Percentiles rank a stretch among this genome's conserved stretches.
Evolutionary conservation across 371 early-diverging fungal genomes (phyloP).

Genomic region (Mortierella sp.): DNA sequence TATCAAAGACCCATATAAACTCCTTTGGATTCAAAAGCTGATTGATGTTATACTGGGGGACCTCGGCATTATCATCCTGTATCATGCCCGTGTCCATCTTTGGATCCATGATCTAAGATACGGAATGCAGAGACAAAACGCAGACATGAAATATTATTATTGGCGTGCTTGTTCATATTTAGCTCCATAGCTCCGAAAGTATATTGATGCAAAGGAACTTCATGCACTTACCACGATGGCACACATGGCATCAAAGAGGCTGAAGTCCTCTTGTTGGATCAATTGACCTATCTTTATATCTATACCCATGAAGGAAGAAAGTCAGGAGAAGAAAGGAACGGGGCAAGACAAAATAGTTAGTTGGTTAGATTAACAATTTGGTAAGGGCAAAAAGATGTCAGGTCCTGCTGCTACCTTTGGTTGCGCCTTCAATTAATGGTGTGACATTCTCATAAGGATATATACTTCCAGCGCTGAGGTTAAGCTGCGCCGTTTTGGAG

Average conservation of each 20-base stretch:
- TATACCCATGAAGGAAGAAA: slow-evolving; percentile 30
- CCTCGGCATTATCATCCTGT: slow-evolving; percentile 56
- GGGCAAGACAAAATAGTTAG: too few species aligned
- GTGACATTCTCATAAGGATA: slow-evolving; percentile 67
- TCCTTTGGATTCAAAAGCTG: slow-evolving; percentile 59
- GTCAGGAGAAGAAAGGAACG: too few species aligned
- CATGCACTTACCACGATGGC: slow-evolving; percentile 72
- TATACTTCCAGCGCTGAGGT: slow-evolving; percentile 15
- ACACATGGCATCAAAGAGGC: slow-evolving; percentile 82
- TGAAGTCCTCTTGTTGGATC: slow-evolving; percentile 70
- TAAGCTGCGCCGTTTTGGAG: slow-evolving; percentile 26
- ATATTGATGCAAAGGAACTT: background rate
- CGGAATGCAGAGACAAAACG: background rate
- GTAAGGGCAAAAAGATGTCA: too few species aligned
- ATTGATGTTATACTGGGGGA: slow-evolving; percentile 61
- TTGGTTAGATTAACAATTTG: too few species aligned
- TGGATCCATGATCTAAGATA: slow-evolving; percentile 80
- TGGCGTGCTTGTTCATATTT: too few species aligned
- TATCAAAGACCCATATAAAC: slow-evolving; percentile 76
- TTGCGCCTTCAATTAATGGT: slow-evolving; percentile 62
- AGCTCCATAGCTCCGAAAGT: too few species aligned
- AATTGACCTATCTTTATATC: slow-evolving; percentile 77
- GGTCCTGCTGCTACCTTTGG: slow-evolving; percentile 59
- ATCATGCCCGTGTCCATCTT: slow-evolving; percentile 86
- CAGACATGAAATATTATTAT: too few species aligned